Percentiles rank a stretch among this genome's conserved stretches.
phyloP scores from a whole-genome alignment of 441 rosid species.

The Arabidopsis lyrata region DNA sequence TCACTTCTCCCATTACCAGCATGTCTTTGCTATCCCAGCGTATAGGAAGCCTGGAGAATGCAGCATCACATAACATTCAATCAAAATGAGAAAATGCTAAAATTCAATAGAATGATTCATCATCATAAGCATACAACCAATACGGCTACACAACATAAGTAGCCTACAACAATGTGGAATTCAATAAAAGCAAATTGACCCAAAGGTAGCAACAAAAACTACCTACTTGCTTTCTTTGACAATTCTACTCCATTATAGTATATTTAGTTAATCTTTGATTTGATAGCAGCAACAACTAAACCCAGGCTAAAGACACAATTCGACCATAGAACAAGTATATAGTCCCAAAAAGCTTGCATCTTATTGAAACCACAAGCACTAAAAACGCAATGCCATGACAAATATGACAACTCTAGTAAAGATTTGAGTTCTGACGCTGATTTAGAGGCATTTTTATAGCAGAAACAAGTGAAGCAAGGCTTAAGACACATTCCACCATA shows the following conservation, averaged over 20 bases:
- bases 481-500: background rate
- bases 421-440: too few species aligned
- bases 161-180: background rate
- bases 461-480: too few species aligned
- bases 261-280: background rate
- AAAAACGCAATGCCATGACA: background rate
- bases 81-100: background rate
- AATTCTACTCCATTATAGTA: background rate
- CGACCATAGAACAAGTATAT: background rate
- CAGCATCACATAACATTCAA: slow-evolving; percentile 22
- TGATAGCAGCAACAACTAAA: slow-evolving; percentile 13
- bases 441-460: too few species aligned
- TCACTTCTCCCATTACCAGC: slow-evolving; percentile 76
- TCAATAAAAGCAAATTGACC: slow-evolving; percentile 10
- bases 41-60: slow-evolving; percentile 69
- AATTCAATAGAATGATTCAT: background rate
- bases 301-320: background rate
- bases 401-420: too few species aligned
- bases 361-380: slow-evolving; percentile 1
- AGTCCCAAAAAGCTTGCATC: slow-evolving; percentile 13
- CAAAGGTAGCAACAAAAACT: background rate
- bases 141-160: background rate
- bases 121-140: slow-evolving; percentile 7
- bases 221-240: slow-evolving; percentile 4
- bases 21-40: slow-evolving; percentile 77